These are phyloP conservation scores for Bacidia gigantensis DNA, from an alignment of 495 filamentous ascomycete species.

Conservation along the genomic window DNA sequence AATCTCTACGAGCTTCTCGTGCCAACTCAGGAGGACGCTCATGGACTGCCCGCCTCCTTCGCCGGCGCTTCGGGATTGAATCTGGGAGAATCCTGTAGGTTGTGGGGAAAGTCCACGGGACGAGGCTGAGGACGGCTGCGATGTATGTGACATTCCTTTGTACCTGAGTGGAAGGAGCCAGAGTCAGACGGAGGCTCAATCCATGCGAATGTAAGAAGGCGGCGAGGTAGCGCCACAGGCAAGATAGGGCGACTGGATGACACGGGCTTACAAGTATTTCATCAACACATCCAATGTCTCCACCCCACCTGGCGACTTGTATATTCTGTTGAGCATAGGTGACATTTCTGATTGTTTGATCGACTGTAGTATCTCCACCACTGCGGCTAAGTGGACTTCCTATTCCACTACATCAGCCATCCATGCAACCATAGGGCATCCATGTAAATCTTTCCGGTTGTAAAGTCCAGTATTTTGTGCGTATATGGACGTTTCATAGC, in stretches of 20 bases:
- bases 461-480: no score
- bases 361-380: slow-evolving; percentile 77
- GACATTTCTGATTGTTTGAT: slow-evolving; percentile 88
- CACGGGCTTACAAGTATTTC: slow-evolving; percentile 51
- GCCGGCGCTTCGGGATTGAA: slow-evolving; percentile 51
- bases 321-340: slow-evolving; percentile 64
- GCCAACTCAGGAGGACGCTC: slow-evolving; percentile 90
- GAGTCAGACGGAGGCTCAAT: not conserved
- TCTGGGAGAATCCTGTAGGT: slow-evolving; percentile 74
- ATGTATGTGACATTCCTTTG: slow-evolving; percentile 63
- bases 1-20: slow-evolving; percentile 88
- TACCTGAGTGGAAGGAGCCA: slow-evolving; percentile 20
- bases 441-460: no score
- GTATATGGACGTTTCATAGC: not conserved
- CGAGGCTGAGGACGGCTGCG: slow-evolving; percentile 25
- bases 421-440: not conserved
- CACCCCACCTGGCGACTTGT: slow-evolving; percentile 51
- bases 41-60: slow-evolving; percentile 71
- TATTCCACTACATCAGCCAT: slow-evolving; percentile 12
- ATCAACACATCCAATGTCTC: slow-evolving; percentile 61
- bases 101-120: slow-evolving; percentile 56
- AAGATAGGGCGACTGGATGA: not conserved
- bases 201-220: not conserved
- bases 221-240: not conserved
- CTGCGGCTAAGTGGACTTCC: slow-evolving; percentile 68